Base-by-base conservation (phyloP, 306 rosid species). In the Vigna radiata region DNA sequence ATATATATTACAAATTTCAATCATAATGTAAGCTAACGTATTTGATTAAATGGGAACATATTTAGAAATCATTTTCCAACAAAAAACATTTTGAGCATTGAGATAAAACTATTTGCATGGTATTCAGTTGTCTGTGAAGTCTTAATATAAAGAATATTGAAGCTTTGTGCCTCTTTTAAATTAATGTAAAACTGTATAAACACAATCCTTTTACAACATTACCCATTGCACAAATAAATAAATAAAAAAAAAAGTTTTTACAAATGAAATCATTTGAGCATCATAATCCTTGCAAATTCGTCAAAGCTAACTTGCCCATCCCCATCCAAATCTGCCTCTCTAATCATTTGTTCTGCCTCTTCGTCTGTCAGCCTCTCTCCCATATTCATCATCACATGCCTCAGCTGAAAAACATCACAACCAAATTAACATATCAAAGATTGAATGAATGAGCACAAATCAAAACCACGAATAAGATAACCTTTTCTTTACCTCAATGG, bases 271-370 rank as follows among this genome's bases (percentile, higher is more conserved):
- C 52, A 83, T 65, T 46, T 70, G 0, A 48, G 36, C 81, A 54
- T 83, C 93, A 91, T 84, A 25, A 91, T 85, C 77, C 80, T 88
- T 15, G 73, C 87, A 71, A 91, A 91, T 77, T 91, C 97, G 76
- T 90, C 90, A 25, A 84, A 90, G 82, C 84, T 90, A 65, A 91
- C 93, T 36, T 64, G 85, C 43, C 97, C 95, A 79, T 91, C 97
- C 6, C 97, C 91, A 47, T 91, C 97, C 60, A 88, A 59, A 88
- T 91, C 97, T 12, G 95, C 97, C 53, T 90, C 97, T 84, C 71
- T 85, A 27, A 91, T 84, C 97, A 91, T 91, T 52, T 90, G 90
- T 29, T 85, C 91, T 4, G 84, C 95, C 59, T 91, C 97, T 63
- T 90, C 97, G 12, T 90, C 86, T 3, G 85, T 88, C 58, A 91